phyloP scores from a whole-genome alignment of 305 asterid genomes.

The Solanum hybrid region DNA sequence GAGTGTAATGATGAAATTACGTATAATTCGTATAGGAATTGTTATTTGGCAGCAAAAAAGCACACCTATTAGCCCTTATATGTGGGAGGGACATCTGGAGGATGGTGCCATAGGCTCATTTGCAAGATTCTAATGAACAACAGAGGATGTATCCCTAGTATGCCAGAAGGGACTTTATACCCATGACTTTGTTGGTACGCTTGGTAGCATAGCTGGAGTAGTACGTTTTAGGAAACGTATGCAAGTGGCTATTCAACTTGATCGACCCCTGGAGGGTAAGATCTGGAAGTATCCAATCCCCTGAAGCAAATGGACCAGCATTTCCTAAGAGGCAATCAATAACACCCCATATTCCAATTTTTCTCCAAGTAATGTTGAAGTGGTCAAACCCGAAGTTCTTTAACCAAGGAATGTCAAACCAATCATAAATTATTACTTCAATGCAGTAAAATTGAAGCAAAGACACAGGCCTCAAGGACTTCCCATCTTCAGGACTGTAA shows the following conservation, averaged over 20 bases:
- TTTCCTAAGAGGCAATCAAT: slow-evolving; percentile 63
- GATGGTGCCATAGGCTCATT: slow-evolving; percentile 80
- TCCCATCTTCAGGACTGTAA: slow-evolving; percentile 78
- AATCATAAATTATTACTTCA: slow-evolving; percentile 47
- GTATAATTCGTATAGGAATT: background rate
- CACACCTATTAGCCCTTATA: slow-evolving; percentile 72
- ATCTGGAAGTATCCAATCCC: slow-evolving; percentile 43
- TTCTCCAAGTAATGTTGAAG: slow-evolving; percentile 70
- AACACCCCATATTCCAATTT: slow-evolving; percentile 68
- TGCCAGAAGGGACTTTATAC: slow-evolving; percentile 62
- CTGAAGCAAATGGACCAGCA: slow-evolving; percentile 78
- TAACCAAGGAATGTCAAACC: slow-evolving; percentile 67
- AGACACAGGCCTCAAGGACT: slow-evolving; percentile 58
- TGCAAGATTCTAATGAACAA: slow-evolving; percentile 73
- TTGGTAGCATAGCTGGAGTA: slow-evolving; percentile 92
- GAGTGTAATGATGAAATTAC: background rate
- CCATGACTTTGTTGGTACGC: slow-evolving; percentile 56
- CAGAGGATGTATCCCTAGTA: slow-evolving; percentile 15
- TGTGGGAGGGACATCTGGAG: slow-evolving; percentile 66
- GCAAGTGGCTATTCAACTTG: slow-evolving; percentile 46
- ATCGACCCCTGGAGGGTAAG: slow-evolving; percentile 63
- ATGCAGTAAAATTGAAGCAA: slow-evolving; percentile 79
- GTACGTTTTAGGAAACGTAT: slow-evolving; percentile 64
- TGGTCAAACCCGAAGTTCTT: slow-evolving; percentile 85
- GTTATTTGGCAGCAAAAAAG: background rate